phyloP scores from a whole-genome alignment of 257 asterid species.

The Buddleja alternifolia region DNA sequence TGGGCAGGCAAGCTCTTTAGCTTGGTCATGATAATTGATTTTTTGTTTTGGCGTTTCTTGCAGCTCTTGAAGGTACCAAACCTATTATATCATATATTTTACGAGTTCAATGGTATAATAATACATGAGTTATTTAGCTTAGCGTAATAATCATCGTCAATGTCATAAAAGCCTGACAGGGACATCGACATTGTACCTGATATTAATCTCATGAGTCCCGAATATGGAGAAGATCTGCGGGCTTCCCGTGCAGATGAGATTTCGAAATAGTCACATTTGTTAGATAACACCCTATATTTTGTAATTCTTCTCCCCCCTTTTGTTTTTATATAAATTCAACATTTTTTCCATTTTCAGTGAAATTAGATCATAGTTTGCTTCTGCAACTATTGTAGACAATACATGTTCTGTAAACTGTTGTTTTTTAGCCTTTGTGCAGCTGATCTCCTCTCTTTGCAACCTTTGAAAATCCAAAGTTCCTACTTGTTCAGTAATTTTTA shows the following conservation, averaged over 20 bases:
- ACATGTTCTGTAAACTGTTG: too few relatives aligned
- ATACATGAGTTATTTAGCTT: too few relatives aligned
- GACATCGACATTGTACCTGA: slow-evolving; percentile 82
- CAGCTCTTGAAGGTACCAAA: slow-evolving; percentile 72
- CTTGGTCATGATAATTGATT: slow-evolving; percentile 85
- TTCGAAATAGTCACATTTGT: not conserved
- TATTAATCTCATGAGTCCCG: slow-evolving; percentile 37
- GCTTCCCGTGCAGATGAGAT: slow-evolving; percentile 33
- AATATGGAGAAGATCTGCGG: slow-evolving; percentile 35
- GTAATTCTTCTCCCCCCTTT: too few relatives aligned
- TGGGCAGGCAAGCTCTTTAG: slow-evolving; percentile 98
- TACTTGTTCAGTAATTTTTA: too few relatives aligned
- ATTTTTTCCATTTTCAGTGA: too few relatives aligned
- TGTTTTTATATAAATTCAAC: too few relatives aligned
- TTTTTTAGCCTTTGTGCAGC: too few relatives aligned
- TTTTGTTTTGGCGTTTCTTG: slow-evolving; percentile 71
- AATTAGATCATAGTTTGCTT: too few relatives aligned
- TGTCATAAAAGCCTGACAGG: slow-evolving; percentile 65
- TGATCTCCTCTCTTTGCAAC: too few relatives aligned
- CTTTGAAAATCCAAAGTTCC: too few relatives aligned
- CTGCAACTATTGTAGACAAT: too few relatives aligned
- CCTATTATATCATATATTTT: not conserved
- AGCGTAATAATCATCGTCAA: slow-evolving; percentile 10
- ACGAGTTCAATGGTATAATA: not conserved
- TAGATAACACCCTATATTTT: too few relatives aligned